Evolutionary conservation across 2,329 filamentous ascomycete genomes (phyloP).

Genomic region (Metarhizium robertsii): DNA sequence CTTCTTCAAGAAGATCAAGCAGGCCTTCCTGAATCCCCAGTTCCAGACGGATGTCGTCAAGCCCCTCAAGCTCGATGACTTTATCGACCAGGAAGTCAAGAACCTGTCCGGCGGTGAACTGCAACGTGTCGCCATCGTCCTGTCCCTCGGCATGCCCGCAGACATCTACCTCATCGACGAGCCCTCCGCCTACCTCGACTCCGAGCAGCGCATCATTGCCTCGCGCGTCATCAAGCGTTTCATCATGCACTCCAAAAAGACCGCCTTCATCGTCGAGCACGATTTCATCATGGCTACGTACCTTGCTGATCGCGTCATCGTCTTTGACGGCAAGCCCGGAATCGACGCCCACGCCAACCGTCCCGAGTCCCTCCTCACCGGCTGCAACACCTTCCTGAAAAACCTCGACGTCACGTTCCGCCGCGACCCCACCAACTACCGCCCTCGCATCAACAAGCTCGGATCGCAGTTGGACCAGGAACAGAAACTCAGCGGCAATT

Average conservation of each 20-base stretch:
- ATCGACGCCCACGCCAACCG: slow-evolving; percentile 78
- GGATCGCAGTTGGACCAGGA: slow-evolving; percentile 95
- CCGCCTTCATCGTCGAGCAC: slow-evolving; percentile 98
- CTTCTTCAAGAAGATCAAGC: slow-evolving; percentile 99
- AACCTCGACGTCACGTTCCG: slow-evolving; percentile 98
- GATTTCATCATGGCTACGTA: slow-evolving; percentile 93
- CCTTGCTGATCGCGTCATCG: slow-evolving; percentile 86
- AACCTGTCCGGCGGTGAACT: slow-evolving; percentile 98
- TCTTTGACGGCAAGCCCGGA: slow-evolving; percentile 92
- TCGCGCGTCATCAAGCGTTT: slow-evolving; percentile 98
- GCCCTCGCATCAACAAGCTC: slow-evolving; percentile 96
- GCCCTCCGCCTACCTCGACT: slow-evolving; percentile 94
- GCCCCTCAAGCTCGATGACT: slow-evolving; percentile 97
- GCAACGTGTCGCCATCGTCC: slow-evolving; percentile 96
- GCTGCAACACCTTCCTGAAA: slow-evolving; percentile 95
- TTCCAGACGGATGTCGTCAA: slow-evolving; percentile 99
- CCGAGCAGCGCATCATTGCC: slow-evolving; percentile 96
- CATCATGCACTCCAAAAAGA: slow-evolving; percentile 99
- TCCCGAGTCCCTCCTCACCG: slow-evolving; percentile 85
- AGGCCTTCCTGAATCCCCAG: slow-evolving; percentile 89
- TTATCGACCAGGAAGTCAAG: slow-evolving; percentile 99
- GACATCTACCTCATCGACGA: slow-evolving; percentile 99
- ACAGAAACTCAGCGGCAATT: slow-evolving; percentile 90
- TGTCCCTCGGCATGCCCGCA: slow-evolving; percentile 89
- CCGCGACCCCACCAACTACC: slow-evolving; percentile 90